Base-by-base conservation (phyloP, 495 filamentous ascomycete genomes). In the Trypethelium eluteriae region DNA sequence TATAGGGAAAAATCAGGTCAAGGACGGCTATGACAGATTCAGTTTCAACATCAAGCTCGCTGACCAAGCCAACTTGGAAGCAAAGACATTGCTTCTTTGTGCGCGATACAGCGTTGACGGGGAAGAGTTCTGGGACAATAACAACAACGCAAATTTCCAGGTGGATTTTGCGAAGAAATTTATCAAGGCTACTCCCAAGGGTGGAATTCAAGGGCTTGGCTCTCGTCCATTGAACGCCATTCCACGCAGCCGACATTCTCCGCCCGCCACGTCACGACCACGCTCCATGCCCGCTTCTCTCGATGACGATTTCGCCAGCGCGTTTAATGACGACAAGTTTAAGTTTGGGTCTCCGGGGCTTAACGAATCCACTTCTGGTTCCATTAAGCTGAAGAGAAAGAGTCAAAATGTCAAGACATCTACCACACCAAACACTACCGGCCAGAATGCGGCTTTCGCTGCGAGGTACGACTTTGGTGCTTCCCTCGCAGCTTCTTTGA, bases 121-220 rank as follows among this genome's bases (percentile, higher is more conserved):
- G 6, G 84, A 90, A 69, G 93, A 97, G 70, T 88, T 86, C 74
- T 98, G 94, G 94, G 95, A 98, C 79, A 98, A 93, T 80, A 98
- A 98, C 73, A 76, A 82, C 66, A 79, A 79, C 12, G 82, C 85
- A 74, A 96, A 98, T 76, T 98, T 92, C 76, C 92, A 96, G 71
- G 84, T 96, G 63, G 92, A 96, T 73, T 98, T 98, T 79, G 79
- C 81, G 56, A 95, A 92, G 80, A 92, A 89, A 77, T 59, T 63
- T 36, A 70, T 79, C 49, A 82, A 86, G 59, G 79, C 82, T 66
- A 81, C 83, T 62, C 84, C 83, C 66, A 83, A 83, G 74, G 79
- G 79, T 63, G 79, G 76, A 62, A 72, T 74, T 10, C 79, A 82
- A 67, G 78, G 82, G 4, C 74, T 80, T 41, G 75, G 80, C 44